Percentiles rank a stretch among this genome's conserved stretches.
phyloP scores from a whole-genome alignment of 2,329 filamentous ascomycete species.

The Apiospora pterosperma region DNA sequence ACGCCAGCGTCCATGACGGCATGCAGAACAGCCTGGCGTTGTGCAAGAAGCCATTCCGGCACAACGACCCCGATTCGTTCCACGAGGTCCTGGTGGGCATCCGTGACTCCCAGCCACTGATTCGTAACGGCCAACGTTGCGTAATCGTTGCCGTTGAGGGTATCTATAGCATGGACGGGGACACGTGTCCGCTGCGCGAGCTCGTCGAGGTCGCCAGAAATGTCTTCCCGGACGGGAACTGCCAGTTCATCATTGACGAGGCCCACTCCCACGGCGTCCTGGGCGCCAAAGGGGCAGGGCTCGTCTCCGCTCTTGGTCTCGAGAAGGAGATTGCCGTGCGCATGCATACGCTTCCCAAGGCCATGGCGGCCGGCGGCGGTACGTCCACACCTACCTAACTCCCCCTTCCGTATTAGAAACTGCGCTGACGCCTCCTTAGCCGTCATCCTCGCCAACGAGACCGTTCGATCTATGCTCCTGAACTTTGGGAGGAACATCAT shows the following conservation, averaged over 20 bases:
- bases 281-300: constrained; percentile 43
- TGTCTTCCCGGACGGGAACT: constrained; percentile 32
- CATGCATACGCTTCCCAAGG: constrained; percentile 44
- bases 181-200: constrained; percentile 35
- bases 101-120: constrained; percentile 24
- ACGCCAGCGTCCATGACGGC: constrained; percentile 64
- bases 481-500: no score
- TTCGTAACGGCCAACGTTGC: constrained; percentile 24
- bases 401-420: no score
- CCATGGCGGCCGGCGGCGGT: constrained; percentile 37
- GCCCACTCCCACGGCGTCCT: constrained; percentile 51
- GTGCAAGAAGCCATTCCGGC: constrained; percentile 39
- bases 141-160: constrained; percentile 39
- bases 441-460: no score
- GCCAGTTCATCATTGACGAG: constrained; percentile 53
- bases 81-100: constrained; percentile 30
- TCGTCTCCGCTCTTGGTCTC: constrained; percentile 46
- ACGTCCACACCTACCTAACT: no score
- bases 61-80: constrained; percentile 38
- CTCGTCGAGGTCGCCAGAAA: constrained; percentile 32
- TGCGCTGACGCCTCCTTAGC: no score
- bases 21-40: constrained; percentile 55
- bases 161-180: constrained; percentile 47
- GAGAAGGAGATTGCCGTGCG: constrained; percentile 43
- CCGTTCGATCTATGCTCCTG: no score